phyloP scores from a whole-genome alignment of 2,329 filamentous ascomycete genomes.

The Amesomyces nigricolor region DNA sequence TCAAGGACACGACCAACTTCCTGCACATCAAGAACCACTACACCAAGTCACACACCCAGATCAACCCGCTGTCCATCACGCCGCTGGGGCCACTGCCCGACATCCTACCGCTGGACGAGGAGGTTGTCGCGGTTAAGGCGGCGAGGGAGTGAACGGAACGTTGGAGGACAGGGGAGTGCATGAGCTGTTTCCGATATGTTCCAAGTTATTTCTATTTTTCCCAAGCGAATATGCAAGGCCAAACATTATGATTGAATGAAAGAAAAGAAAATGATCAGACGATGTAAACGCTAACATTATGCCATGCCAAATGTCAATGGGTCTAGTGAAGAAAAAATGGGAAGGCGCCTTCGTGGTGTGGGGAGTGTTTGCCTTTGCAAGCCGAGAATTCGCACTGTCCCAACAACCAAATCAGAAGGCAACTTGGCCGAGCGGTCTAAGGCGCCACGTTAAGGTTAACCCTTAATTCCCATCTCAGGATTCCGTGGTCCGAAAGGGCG shows the following conservation, averaged over 20 bases:
- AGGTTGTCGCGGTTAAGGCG: constrained; percentile 56
- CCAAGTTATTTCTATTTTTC: too few relatives aligned
- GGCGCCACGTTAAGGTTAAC: constrained; percentile 22
- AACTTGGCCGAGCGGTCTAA: constrained; percentile 22
- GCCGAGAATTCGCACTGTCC: not conserved
- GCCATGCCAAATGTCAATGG: too few relatives aligned
- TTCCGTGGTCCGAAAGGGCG: constrained; percentile 19
- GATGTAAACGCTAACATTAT: too few relatives aligned
- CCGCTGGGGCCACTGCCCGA: constrained; percentile 80
- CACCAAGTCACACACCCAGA: constrained; percentile 57
- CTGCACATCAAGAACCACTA: constrained; percentile 87
- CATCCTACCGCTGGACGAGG: constrained; percentile 70
- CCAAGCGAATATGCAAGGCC: too few relatives aligned
- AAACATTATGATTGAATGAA: not conserved
- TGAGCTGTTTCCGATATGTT: not conserved
- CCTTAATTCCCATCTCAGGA: constrained; percentile 15
- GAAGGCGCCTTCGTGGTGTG: not conserved
- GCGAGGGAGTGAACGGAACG: not conserved
- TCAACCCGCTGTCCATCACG: constrained; percentile 68
- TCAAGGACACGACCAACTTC: constrained; percentile 79
- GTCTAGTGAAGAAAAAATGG: not conserved
- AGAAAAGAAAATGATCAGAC: not conserved
- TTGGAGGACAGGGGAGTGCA: not conserved
- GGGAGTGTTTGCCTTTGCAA: not conserved
- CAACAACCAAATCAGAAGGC: constrained; percentile 9